These are phyloP conservation scores for Neonectria faginata DNA, from an alignment of 2,329 filamentous ascomycete species.

Conservation along the genomic window DNA sequence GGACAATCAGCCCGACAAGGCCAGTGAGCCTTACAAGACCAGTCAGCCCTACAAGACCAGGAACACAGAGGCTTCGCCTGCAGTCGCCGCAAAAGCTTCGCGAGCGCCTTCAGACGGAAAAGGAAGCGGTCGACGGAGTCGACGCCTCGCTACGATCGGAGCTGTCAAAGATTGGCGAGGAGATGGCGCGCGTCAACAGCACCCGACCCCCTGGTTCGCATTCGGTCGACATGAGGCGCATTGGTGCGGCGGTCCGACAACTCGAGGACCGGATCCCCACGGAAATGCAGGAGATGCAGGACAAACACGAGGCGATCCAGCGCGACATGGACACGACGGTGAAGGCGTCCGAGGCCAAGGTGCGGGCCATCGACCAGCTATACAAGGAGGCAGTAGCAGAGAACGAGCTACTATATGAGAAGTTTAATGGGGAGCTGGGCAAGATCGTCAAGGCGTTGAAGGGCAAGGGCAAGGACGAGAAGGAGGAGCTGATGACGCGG, in stretches of 20 bases:
- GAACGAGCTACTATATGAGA: slow-evolving; percentile 92
- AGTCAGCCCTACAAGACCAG: slow-evolving; percentile 47
- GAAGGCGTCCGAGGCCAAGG: slow-evolving; percentile 80
- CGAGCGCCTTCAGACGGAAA: slow-evolving; percentile 86
- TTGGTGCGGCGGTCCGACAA: slow-evolving; percentile 69
- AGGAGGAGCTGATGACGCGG: slow-evolving; percentile 79
- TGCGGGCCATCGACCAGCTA: slow-evolving; percentile 85
- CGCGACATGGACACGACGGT: slow-evolving; percentile 79
- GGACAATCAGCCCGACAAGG: slow-evolving; percentile 49
- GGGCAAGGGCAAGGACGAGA: slow-evolving; percentile 78
- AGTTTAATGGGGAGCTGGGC: slow-evolving; percentile 90
- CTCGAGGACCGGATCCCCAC: slow-evolving; percentile 76
- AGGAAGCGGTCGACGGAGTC: slow-evolving; percentile 76
- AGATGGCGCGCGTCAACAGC: slow-evolving; percentile 73
- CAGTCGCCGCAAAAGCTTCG: slow-evolving; percentile 81
- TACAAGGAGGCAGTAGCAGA: slow-evolving; percentile 90
- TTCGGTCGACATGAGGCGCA: slow-evolving; percentile 59
- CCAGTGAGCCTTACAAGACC: slow-evolving; percentile 47
- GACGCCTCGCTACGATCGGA: slow-evolving; percentile 80
- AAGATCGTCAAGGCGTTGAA: slow-evolving; percentile 83
- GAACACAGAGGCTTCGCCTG: slow-evolving; percentile 69
- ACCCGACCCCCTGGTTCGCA: slow-evolving; percentile 45
- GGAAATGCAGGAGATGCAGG: slow-evolving; percentile 68
- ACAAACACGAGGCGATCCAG: slow-evolving; percentile 73
- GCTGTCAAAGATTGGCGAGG: slow-evolving; percentile 81